Conservation (phyloP, 2,329 filamentous ascomycete genomes). For the Triangularia setosa region DNA sequence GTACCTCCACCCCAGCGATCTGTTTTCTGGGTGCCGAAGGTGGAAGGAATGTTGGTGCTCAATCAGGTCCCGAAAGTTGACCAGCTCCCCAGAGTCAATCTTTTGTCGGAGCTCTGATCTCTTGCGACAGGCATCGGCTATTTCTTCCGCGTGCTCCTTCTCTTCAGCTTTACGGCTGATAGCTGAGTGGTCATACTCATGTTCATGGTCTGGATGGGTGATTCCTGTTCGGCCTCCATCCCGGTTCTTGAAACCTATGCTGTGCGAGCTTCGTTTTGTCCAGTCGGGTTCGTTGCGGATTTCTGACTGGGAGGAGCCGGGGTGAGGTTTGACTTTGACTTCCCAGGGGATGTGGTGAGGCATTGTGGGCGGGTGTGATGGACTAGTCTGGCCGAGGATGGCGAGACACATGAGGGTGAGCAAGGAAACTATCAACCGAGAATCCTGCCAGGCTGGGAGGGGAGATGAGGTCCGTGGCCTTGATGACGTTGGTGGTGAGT, state of each 20-base stretch:
- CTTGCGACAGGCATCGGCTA: slow-evolving; percentile 5
- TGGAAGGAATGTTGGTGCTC: slow-evolving; percentile 38
- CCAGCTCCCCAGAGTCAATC: slow-evolving; percentile 1
- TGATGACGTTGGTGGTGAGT: too few relatives aligned
- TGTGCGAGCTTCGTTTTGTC: slow-evolving; percentile 4
- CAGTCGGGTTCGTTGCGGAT: slow-evolving; percentile 12
- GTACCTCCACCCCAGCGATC: slow-evolving; percentile 46
- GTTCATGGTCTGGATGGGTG: slow-evolving; percentile 1
- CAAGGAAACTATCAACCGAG: too few relatives aligned
- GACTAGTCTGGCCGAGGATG: neutral
- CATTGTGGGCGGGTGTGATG: neutral
- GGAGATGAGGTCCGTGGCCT: too few relatives aligned
- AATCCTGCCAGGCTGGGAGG: too few relatives aligned
- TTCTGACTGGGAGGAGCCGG: slow-evolving; percentile 15
- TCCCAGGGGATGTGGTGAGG: slow-evolving; percentile 9
- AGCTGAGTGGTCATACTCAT: neutral
- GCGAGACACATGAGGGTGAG: neutral
- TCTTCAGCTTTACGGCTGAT: neutral
- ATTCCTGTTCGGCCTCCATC: slow-evolving; percentile 10
- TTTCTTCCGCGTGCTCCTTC: neutral
- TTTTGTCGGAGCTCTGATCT: neutral
- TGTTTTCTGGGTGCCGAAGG: slow-evolving; percentile 39
- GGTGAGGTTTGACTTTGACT: slow-evolving; percentile 11
- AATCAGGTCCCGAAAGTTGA: slow-evolving; percentile 18
- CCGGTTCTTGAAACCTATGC: slow-evolving; percentile 14